Percentiles rank a stretch among this genome's conserved stretches.
These are phyloP conservation scores for Phytophthora macrochlamydospora DNA, from an alignment of 352 stramenopile species.

Conservation along the genomic window DNA sequence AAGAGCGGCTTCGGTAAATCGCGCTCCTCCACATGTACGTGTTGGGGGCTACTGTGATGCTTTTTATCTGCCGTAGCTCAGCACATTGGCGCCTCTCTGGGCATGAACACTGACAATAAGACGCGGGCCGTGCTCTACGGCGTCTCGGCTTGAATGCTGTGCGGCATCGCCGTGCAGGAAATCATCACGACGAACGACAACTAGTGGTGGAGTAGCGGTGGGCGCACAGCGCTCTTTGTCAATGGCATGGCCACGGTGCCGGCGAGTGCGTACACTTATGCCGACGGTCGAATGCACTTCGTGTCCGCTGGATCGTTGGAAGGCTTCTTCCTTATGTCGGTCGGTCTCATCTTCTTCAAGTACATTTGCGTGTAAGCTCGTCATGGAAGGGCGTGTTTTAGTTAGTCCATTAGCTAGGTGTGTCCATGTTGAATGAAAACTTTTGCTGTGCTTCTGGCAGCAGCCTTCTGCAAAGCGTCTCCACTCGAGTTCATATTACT, in stretches of 20 bases:
- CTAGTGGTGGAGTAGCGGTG: too few species aligned
- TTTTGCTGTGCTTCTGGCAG: too few species aligned
- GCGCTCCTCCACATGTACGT: too few species aligned
- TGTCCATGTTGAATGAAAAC: too few species aligned
- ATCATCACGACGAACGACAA: slow-evolving; percentile 78
- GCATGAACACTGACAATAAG: slow-evolving; percentile 63
- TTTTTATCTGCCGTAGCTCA: slow-evolving; percentile 91
- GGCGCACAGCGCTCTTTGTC: too few species aligned
- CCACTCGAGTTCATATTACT: too few species aligned
- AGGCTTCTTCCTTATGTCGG: slow-evolving; percentile 91
- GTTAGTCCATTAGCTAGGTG: too few species aligned
- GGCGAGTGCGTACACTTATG: slow-evolving; percentile 81
- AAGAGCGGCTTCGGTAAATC: too few species aligned
- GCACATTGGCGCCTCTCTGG: slow-evolving; percentile 87
- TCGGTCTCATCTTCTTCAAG: slow-evolving; percentile 89
- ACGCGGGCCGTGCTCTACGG: slow-evolving; percentile 92
- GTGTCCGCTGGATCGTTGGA: slow-evolving; percentile 81
- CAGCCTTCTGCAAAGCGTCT: too few species aligned
- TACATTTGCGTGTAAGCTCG: slow-evolving; percentile 55
- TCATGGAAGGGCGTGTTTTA: too few species aligned
- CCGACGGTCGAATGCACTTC: slow-evolving; percentile 80
- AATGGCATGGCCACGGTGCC: too few species aligned
- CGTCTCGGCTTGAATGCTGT: slow-evolving; percentile 94
- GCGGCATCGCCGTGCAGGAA: slow-evolving; percentile 92
- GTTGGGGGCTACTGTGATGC: slow-evolving; percentile 94